phyloP scores from a whole-genome alignment of 495 filamentous ascomycete genomes.

The Aspergillus sclerotiicarbonarius region DNA sequence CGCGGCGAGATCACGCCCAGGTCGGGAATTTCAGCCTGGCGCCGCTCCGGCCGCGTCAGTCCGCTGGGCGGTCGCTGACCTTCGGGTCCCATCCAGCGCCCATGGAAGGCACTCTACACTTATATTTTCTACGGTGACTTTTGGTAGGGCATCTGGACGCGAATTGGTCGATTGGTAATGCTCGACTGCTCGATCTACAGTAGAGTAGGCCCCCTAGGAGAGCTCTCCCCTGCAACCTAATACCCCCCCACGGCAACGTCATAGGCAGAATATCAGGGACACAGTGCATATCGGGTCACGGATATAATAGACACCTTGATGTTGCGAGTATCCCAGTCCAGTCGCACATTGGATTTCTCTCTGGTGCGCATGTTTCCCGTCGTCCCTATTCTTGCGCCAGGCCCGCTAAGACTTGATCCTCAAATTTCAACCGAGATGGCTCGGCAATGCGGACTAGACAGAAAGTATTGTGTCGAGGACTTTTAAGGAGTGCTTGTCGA shows the following conservation, averaged over 20 bases:
- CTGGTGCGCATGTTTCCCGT: no score
- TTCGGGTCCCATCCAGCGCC: not conserved
- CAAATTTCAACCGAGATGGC: no score
- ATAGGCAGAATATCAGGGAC: slow-evolving; percentile 2
- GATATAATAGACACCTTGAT: not conserved
- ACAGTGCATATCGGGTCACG: not conserved
- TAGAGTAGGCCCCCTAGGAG: not conserved
- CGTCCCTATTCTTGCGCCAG: no score
- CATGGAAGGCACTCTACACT: not conserved
- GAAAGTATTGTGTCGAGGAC: no score
- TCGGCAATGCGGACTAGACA: no score
- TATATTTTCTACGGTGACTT: not conserved
- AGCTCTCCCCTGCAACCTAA: slow-evolving; percentile 5
- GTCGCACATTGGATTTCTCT: no score
- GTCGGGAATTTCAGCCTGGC: slow-evolving; percentile 1
- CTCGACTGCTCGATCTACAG: not conserved
- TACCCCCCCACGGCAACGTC: slow-evolving; percentile 7
- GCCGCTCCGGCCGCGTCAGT: not conserved
- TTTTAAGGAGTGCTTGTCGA: not conserved
- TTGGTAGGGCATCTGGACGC: not conserved
- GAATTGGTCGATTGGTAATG: not conserved
- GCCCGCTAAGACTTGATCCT: no score
- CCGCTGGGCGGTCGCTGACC: not conserved
- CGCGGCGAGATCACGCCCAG: slow-evolving; percentile 2
- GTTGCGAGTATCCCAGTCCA: not conserved